A percentile compares a stretch with the other conserved stretches of the same genome.
These are phyloP conservation scores for Rhodosporidiobolus odoratus DNA, from an alignment of 768 basidiomycete genomes.

Conservation along the genomic window DNA sequence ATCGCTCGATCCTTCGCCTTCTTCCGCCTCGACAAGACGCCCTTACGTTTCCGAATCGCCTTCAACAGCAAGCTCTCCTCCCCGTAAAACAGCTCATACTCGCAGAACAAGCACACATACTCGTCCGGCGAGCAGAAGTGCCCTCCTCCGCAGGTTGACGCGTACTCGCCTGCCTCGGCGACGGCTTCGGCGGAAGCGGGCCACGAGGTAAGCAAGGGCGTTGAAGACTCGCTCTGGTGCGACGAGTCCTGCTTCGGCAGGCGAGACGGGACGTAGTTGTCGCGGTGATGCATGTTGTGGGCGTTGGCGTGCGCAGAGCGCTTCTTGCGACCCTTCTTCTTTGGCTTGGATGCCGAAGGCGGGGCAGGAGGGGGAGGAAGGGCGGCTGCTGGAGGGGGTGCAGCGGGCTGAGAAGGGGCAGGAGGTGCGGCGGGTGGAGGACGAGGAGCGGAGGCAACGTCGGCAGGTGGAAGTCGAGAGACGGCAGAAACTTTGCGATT, in stretches of 20 bases:
- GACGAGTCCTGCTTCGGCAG: conserved; percentile 58
- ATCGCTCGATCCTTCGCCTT: conserved; percentile 31
- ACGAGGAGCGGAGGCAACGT: background rate
- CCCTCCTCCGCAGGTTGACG: conserved; percentile 18
- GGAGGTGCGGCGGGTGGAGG: background rate
- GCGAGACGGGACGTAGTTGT: conserved; percentile 86
- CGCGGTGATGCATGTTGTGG: conserved; percentile 88
- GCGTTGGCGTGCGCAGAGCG: conserved; percentile 83
- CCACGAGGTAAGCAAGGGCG: conserved; percentile 38
- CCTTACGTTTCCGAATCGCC: conserved; percentile 67
- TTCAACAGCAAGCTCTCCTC: conserved; percentile 62
- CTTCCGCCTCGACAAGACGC: conserved; percentile 62
- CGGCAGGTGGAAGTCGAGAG: background rate
- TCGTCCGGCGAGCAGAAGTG: conserved; percentile 66
- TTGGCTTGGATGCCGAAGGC: conserved; percentile 12
- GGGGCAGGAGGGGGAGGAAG: background rate
- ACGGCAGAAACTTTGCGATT: background rate
- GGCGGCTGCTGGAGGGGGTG: conserved; percentile 4
- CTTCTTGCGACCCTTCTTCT: conserved; percentile 81
- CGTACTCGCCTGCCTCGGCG: conserved; percentile 39
- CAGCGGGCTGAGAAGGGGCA: background rate
- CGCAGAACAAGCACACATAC: conserved; percentile 92
- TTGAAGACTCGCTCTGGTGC: conserved; percentile 57
- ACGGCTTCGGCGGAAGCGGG: conserved; percentile 31
- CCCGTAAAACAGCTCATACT: conserved; percentile 88